Evolutionary conservation across 23 red algal genomes (phyloP), one percentile per base, ranked within the genome.

Genomic region (Pyropia haitanensis): DNA sequence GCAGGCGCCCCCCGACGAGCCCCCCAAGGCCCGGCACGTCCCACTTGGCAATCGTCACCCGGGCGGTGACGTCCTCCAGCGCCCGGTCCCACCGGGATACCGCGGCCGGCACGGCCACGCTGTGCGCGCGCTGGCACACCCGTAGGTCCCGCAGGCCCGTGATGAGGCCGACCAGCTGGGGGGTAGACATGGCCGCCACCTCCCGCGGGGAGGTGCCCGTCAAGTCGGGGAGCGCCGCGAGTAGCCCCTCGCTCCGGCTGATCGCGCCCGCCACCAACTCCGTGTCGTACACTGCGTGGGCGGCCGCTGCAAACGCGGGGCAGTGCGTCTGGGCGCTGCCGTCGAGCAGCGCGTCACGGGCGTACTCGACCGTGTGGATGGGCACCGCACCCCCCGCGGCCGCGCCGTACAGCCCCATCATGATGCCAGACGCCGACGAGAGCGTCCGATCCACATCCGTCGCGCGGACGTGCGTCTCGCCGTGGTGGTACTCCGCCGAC

Each of bases 391-490:
- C 44, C 9, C 33, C 20, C 53, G 22, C 6, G 66, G 51, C 39
- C 2, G 26, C 22, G 4, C 55, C 55, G 18, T 80, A 80, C 61
- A 80, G 66, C 33, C 76, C 76, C 16, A 49, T 26, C 63, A 70
- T 56, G 49, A 70, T 49, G 13, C 8, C 64, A 2, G 18, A 2
- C 27, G 76, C 63, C 2, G 76, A 68, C 9, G 70, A 33, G 2
- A 80, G 61, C 21, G 76, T 70, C 17, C 76, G 62, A 68, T 80
- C 76, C 21, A 80, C 76, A 27, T 80, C 76, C 19, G 76, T 80
- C 18, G 55, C 58, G 20, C 76, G 54, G n/a, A 69, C 76, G 39
- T 80, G 76, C 63, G 76, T 80, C 44, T 80, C 64, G 25, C 5
- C 63, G 39, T 80, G 76, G 25, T 80, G 21, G 56, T 80, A 80